A percentile compares a stretch with the other conserved stretches of the same genome.
These are phyloP conservation scores for Trichophyton verrucosum DNA, from an alignment of 2,329 filamentous ascomycete genomes.

Conservation along the genomic window DNA sequence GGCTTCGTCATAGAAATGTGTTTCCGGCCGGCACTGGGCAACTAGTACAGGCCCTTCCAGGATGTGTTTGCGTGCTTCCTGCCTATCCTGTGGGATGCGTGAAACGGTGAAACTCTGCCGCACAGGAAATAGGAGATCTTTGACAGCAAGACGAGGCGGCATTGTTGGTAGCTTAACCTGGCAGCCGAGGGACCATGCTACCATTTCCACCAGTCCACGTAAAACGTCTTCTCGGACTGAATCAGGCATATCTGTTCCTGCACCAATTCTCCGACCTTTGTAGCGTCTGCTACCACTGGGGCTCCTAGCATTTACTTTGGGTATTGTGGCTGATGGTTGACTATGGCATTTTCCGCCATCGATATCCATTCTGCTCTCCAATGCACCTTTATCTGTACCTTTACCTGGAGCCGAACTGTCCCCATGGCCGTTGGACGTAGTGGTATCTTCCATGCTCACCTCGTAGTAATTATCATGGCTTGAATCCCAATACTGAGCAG, in stretches of 20 bases:
- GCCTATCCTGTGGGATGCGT: slow-evolving; percentile 41
- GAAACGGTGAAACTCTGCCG: slow-evolving; percentile 44
- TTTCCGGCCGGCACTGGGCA: slow-evolving; percentile 44
- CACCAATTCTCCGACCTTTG: slow-evolving; percentile 46
- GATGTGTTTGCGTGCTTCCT: slow-evolving; percentile 41
- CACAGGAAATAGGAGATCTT: slow-evolving; percentile 43
- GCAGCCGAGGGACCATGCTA: slow-evolving; percentile 46
- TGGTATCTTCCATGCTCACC: slow-evolving; percentile 18
- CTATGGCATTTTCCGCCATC: neutral
- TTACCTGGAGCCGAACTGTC: slow-evolving; percentile 10
- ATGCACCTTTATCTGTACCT: slow-evolving; percentile 9
- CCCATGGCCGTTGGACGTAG: slow-evolving; percentile 2
- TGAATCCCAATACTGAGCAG: slow-evolving; percentile 52
- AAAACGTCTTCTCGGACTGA: slow-evolving; percentile 45
- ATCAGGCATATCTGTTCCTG: slow-evolving; percentile 48
- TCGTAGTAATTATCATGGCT: slow-evolving; percentile 46
- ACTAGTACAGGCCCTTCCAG: slow-evolving; percentile 48
- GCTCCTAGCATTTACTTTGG: neutral
- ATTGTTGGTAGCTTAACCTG: slow-evolving; percentile 37
- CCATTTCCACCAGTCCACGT: slow-evolving; percentile 45
- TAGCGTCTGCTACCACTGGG: slow-evolving; percentile 29
- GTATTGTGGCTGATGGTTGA: neutral
- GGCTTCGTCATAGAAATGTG: slow-evolving; percentile 35
- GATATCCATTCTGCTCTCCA: slow-evolving; percentile 11
- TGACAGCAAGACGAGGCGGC: slow-evolving; percentile 37